phyloP scores from a whole-genome alignment of 441 rosid genomes.

The Erodium moschatum region DNA sequence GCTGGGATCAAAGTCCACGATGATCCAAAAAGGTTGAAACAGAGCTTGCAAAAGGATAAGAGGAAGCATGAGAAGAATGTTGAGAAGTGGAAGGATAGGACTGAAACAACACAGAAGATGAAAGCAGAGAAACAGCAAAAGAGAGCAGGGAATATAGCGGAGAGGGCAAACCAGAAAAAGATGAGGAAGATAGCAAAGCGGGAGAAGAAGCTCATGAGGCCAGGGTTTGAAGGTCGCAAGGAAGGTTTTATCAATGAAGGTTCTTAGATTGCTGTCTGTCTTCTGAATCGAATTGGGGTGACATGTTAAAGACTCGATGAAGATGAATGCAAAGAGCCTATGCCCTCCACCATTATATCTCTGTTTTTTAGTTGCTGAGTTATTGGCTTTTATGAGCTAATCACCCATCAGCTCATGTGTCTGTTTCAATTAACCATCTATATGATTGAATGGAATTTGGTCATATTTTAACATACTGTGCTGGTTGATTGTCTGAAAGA shows the following conservation, averaged over 20 bases:
- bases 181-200: conserved; percentile 59
- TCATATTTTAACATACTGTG: too few species aligned
- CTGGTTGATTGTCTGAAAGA: too few species aligned
- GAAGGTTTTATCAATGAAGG: conserved; percentile 51
- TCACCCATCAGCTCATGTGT: too few species aligned
- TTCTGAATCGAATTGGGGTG: too few species aligned
- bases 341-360: too few species aligned
- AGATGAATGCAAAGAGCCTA: too few species aligned
- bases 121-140: conserved; percentile 62
- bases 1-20: conserved; percentile 69
- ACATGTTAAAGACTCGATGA: too few species aligned
- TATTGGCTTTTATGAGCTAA: too few species aligned
- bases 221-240: conserved; percentile 80
- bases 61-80: conserved; percentile 55
- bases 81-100: conserved; percentile 75
- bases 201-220: conserved; percentile 74
- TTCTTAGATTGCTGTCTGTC: not conserved
- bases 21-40: conserved; percentile 60
- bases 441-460: too few species aligned
- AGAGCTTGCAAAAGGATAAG: conserved; percentile 58
- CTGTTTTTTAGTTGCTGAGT: too few species aligned
- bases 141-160: conserved; percentile 58
- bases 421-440: too few species aligned
- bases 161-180: conserved; percentile 61
- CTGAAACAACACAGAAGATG: conserved; percentile 46